Conservation (phyloP, 768 basidiomycete genomes). For the Lactarius tabidus region DNA sequence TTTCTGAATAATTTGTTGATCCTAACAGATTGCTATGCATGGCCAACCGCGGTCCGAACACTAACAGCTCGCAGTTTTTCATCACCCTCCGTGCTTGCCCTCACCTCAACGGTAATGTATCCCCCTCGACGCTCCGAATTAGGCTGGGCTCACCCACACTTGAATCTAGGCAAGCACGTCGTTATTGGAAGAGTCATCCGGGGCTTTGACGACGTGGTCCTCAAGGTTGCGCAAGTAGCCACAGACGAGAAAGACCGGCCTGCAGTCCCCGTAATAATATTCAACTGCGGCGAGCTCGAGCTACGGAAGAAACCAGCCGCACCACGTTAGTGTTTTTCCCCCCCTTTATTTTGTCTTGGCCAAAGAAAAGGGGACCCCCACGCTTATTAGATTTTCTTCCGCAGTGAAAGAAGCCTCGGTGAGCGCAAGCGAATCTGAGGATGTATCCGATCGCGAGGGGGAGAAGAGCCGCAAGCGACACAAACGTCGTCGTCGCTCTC, state of each 20-base stretch:
- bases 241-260: slow-evolving; percentile 78
- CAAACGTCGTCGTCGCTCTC: slow-evolving; percentile 24
- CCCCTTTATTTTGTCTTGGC: neutral
- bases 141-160: slow-evolving; percentile 29
- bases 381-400: neutral
- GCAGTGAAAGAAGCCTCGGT: slow-evolving; percentile 21
- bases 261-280: slow-evolving; percentile 57
- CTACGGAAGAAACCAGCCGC: slow-evolving; percentile 43
- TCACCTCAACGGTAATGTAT: slow-evolving; percentile 61
- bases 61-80: slow-evolving; percentile 87
- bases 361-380: neutral
- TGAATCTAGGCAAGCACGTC: slow-evolving; percentile 51
- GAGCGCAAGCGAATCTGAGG: slow-evolving; percentile 21
- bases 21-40: slow-evolving; percentile 66
- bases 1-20: neutral
- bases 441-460: slow-evolving; percentile 14
- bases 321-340: slow-evolving; percentile 23
- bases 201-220: slow-evolving; percentile 57
- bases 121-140: slow-evolving; percentile 31
- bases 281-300: slow-evolving; percentile 83
- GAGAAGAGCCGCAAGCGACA: slow-evolving; percentile 20
- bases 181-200: slow-evolving; percentile 49
- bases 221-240: slow-evolving; percentile 56
- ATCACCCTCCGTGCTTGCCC: slow-evolving; percentile 73
- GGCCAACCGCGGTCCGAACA: slow-evolving; percentile 84